Conservation (phyloP, 441 rosid species). For the Biscutella auriculata region DNA sequence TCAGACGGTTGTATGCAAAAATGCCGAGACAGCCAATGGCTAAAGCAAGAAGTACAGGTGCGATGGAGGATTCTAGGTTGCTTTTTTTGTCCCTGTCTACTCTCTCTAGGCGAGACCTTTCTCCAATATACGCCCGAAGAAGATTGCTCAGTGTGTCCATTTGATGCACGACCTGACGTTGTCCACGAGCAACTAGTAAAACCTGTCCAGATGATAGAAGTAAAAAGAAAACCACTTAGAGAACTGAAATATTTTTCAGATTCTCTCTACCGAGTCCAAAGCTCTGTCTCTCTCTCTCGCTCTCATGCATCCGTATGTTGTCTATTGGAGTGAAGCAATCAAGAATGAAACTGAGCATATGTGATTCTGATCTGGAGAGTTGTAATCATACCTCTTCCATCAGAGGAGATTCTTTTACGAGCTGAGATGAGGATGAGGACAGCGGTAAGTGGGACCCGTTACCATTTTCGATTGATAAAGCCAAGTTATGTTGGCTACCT, state of each 20-base stretch:
- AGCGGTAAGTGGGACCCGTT: slow-evolving; percentile 60
- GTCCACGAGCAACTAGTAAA: slow-evolving; percentile 45
- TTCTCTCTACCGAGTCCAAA: background rate
- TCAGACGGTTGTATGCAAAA: slow-evolving; percentile 36
- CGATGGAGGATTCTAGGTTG: slow-evolving; percentile 21
- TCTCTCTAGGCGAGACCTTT: slow-evolving; percentile 49
- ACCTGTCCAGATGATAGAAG: slow-evolving; percentile 31
- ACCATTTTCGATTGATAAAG: slow-evolving; percentile 61
- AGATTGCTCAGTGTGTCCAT: slow-evolving; percentile 68
- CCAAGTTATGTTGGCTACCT: slow-evolving; percentile 69
- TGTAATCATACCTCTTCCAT: slow-evolving; percentile 73
- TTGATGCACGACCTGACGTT: slow-evolving; percentile 83
- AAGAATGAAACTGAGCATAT: background rate
- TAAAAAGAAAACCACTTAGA: background rate
- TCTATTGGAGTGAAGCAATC: background rate
- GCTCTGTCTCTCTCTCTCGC: background rate
- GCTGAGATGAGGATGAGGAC: slow-evolving; percentile 76
- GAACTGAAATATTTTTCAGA: background rate
- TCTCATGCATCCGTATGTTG: background rate
- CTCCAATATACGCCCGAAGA: slow-evolving; percentile 53
- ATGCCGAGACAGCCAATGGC: slow-evolving; percentile 58
- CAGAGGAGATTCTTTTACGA: slow-evolving; percentile 64
- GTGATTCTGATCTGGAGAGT: slow-evolving; percentile 5
- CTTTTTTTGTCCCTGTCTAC: slow-evolving; percentile 23
- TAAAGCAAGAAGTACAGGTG: slow-evolving; percentile 49